Evolutionary conservation across 2,329 filamentous ascomycete species (phyloP).

Genomic region (Nothophoma quercina): DNA sequence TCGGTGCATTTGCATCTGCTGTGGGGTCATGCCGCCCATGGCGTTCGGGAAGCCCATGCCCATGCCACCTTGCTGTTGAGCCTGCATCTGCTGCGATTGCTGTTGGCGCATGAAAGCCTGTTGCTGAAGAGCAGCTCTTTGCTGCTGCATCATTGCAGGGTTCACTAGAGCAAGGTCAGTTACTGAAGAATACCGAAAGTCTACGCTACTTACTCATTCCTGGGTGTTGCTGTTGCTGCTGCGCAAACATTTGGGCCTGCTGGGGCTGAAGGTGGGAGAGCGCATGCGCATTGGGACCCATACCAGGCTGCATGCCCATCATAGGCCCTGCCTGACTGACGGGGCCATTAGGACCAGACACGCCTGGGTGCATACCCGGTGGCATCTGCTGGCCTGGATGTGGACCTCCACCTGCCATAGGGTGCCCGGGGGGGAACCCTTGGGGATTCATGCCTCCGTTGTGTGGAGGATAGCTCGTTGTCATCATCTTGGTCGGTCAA

Average conservation of each 20-base stretch:
- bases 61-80: conserved; percentile 64
- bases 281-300: conserved; percentile 70
- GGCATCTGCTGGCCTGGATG: conserved; percentile 74
- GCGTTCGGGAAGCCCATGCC: conserved; percentile 62
- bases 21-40: conserved; percentile 59
- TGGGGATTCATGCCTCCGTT: conserved; percentile 78
- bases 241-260: conserved; percentile 64
- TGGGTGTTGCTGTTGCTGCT: conserved; percentile 55
- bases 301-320: conserved; percentile 80
- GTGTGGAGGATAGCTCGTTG: conserved; percentile 71
- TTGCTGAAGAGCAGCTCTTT: conserved; percentile 51
- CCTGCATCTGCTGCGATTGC: conserved; percentile 62
- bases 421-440: conserved; percentile 70
- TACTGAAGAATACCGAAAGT: no score
- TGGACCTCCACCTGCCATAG: conserved; percentile 71
- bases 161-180: no score
- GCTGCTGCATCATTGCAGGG: conserved; percentile 53
- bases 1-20: conserved; percentile 44
- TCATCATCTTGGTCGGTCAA: conserved; percentile 69
- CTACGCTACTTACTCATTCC: conserved; percentile 52
- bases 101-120: conserved; percentile 56
- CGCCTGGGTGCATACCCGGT: conserved; percentile 75
- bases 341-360: conserved; percentile 73
- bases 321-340: conserved; percentile 74
- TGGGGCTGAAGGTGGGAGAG: conserved; percentile 75